These are phyloP conservation scores for Chimonanthus praecox DNA, from an alignment of 164 flowering plant species.

Conservation along the genomic window DNA sequence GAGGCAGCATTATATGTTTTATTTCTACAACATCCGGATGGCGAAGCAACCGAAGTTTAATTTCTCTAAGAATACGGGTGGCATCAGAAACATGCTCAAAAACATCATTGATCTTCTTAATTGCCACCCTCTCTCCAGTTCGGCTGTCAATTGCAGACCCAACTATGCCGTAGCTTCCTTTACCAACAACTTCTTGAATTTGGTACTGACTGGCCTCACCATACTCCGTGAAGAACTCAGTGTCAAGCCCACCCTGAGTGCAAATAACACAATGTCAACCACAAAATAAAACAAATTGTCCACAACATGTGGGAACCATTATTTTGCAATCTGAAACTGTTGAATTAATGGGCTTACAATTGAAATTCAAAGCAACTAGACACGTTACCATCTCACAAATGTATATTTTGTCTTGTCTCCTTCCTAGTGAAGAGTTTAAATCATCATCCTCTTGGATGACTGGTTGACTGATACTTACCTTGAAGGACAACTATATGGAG, in stretches of 20 bases:
- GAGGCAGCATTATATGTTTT: conserved; percentile 86
- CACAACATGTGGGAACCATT: neutral
- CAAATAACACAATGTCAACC: neutral
- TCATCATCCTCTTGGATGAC: too few relatives aligned
- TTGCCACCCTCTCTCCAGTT: conserved; percentile 81
- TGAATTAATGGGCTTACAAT: too few relatives aligned
- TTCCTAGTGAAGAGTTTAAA: too few relatives aligned
- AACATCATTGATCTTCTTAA: conserved; percentile 75
- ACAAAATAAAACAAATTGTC: neutral
- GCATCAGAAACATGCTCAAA: conserved; percentile 94
- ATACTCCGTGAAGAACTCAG: conserved; percentile 82
- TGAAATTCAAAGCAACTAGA: too few relatives aligned
- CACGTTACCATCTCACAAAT: too few relatives aligned
- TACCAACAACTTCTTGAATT: conserved; percentile 75
- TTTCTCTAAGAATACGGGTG: conserved; percentile 76
- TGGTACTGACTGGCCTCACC: conserved; percentile 79
- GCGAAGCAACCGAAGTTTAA: conserved; percentile 67
- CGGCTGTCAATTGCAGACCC: conserved; percentile 77
- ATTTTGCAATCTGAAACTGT: neutral
- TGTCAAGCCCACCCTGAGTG: conserved; percentile 31
- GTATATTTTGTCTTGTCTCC: too few relatives aligned
- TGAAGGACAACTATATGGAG: too few relatives aligned
- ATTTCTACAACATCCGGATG: conserved; percentile 83
- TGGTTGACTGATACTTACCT: too few relatives aligned
- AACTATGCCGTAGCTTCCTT: conserved; percentile 88